These are phyloP conservation scores for Graphium sp. DNA, from an alignment of 2,329 filamentous ascomycete species.

Conservation along the genomic window DNA sequence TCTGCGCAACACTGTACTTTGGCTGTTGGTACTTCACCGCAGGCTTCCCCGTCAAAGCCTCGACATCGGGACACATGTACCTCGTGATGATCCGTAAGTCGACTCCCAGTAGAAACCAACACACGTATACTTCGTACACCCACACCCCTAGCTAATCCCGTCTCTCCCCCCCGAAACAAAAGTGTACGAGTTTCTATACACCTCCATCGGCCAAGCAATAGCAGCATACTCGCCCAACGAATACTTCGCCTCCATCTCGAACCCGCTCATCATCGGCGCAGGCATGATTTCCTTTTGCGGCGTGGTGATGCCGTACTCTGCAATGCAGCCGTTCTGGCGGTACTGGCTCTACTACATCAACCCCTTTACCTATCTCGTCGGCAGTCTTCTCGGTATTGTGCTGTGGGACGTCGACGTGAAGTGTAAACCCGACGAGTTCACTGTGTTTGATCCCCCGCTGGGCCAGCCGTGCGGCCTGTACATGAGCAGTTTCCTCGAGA, in stretches of 20 bases:
- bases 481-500: not conserved
- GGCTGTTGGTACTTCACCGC: conserved; percentile 37
- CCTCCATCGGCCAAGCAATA: conserved; percentile 22
- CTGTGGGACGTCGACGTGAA: conserved; percentile 1
- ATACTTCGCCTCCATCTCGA: conserved; percentile 27
- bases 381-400: not conserved
- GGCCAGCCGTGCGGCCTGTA: conserved; percentile 19
- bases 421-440: conserved; percentile 1
- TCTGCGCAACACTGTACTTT: conserved; percentile 29
- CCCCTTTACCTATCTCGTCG: conserved; percentile 3
- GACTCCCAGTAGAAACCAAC: not conserved
- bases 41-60: conserved; percentile 12
- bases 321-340: conserved; percentile 20
- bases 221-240: conserved; percentile 32
- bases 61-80: conserved; percentile 24
- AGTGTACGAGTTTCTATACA: conserved; percentile 23
- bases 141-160: conserved; percentile 17
- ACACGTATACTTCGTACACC: conserved; percentile 23
- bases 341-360: conserved; percentile 14
- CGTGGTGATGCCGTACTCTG: conserved; percentile 17
- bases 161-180: conserved; percentile 9
- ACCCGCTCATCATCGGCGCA: conserved; percentile 23
- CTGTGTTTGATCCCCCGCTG: conserved; percentile 10
- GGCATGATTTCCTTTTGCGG: conserved; percentile 20
- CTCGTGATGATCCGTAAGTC: conserved; percentile 28